Conservation (phyloP, 2,329 filamentous ascomycete species). For the Phialocephala sp. region DNA sequence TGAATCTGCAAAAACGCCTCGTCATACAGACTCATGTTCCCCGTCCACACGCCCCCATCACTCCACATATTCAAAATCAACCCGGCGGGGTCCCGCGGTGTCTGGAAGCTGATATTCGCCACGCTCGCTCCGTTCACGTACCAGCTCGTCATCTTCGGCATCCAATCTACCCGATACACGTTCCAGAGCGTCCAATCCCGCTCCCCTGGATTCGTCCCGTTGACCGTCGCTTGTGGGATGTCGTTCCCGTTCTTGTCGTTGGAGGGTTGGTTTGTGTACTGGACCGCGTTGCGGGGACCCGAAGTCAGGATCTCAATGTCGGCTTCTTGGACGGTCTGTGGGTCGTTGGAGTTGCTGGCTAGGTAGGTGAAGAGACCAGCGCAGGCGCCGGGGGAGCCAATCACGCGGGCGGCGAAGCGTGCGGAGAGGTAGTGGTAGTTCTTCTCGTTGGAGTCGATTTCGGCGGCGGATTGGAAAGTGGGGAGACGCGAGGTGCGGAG, state of each 20-base stretch:
- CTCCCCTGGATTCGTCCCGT: constrained; percentile 29
- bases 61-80: constrained; percentile 44
- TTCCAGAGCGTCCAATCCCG: constrained; percentile 41
- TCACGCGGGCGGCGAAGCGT: constrained; percentile 39
- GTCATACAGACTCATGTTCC: constrained; percentile 38
- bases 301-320: constrained; percentile 43
- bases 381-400: constrained; percentile 40
- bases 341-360: constrained; percentile 1
- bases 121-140: constrained; percentile 40
- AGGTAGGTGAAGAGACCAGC: constrained; percentile 43
- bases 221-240: constrained; percentile 34
- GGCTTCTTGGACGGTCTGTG: constrained; percentile 38
- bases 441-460: constrained; percentile 37
- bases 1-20: constrained; percentile 41
- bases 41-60: constrained; percentile 41
- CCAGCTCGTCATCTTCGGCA: constrained; percentile 38
- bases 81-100: constrained; percentile 34
- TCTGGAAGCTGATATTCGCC: constrained; percentile 39
- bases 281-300: constrained; percentile 36
- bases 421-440: constrained; percentile 40
- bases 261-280: constrained; percentile 43
- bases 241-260: constrained; percentile 32
- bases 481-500: constrained; percentile 39
- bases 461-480: constrained; percentile 40
- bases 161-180: constrained; percentile 42